A percentile compares a stretch with the other conserved stretches of the same genome.
These are phyloP conservation scores for Wallacemonas sp. DNA, from an alignment of 208 protist species.

Conservation along the genomic window DNA sequence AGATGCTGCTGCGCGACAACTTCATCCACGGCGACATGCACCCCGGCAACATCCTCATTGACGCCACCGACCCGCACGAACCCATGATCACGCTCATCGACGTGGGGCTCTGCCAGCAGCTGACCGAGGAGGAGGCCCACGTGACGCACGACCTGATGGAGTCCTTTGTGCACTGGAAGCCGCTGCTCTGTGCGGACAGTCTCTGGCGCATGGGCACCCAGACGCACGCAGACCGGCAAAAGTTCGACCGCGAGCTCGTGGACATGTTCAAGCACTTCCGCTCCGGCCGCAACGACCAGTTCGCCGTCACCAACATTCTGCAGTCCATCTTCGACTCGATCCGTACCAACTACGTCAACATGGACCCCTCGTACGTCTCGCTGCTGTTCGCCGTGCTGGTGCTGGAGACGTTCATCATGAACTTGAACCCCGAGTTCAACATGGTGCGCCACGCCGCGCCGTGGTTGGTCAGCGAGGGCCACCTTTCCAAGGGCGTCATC, in stretches of 20 bases:
- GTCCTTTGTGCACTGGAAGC: constrained; percentile 89
- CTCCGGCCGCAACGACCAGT: constrained; percentile 56
- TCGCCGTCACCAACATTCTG: constrained; percentile 83
- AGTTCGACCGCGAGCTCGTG: constrained; percentile 54
- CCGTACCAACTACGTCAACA: constrained; percentile 76
- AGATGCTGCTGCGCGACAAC: constrained; percentile 92
- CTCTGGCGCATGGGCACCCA: constrained; percentile 75
- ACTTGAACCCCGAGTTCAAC: constrained; percentile 89
- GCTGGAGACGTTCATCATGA: constrained; percentile 93
- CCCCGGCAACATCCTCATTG: constrained; percentile 92
- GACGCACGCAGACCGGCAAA: constrained; percentile 49
- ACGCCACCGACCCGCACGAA: constrained; percentile 70
- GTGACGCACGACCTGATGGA: constrained; percentile 80
- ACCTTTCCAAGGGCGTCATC: constrained; percentile 78
- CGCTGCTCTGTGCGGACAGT: constrained; percentile 56
- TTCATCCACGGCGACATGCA: constrained; percentile 94
- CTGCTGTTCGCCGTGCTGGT: constrained; percentile 92
- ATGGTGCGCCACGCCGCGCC: constrained; percentile 89
- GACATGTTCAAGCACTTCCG: constrained; percentile 80
- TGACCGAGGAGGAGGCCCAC: constrained; percentile 56
- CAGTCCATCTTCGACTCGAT: constrained; percentile 86
- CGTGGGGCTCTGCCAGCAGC: constrained; percentile 88
- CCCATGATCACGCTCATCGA: constrained; percentile 87
- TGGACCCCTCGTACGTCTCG: constrained; percentile 90
- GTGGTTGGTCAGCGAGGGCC: constrained; percentile 87